Evolutionary conservation across 2,329 filamentous ascomycete species (phyloP).

Genomic region (Sporothrix globosa): DNA sequence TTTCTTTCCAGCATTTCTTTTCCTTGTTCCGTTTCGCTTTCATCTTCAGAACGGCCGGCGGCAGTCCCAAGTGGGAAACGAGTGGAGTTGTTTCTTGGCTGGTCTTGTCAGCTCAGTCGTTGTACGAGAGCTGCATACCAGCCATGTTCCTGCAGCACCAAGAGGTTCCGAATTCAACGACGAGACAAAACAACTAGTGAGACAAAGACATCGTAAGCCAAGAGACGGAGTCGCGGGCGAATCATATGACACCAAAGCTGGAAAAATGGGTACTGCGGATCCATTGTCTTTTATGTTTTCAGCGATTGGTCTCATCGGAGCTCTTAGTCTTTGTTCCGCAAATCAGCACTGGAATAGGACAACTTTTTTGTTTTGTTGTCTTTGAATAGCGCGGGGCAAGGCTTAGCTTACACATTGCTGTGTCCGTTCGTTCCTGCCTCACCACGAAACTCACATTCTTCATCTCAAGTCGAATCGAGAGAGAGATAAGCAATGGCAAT

Average conservation of each 20-base stretch:
- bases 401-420: slow-evolving; percentile 1
- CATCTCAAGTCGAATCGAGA: background rate
- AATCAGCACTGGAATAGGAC: background rate
- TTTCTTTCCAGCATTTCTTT: background rate
- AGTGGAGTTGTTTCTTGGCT: background rate
- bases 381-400: background rate
- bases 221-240: slow-evolving; percentile 5
- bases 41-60: background rate
- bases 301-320: slow-evolving; percentile 12
- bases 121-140: background rate
- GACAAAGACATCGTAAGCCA: slow-evolving; percentile 20
- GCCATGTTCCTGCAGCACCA: background rate
- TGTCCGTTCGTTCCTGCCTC: background rate
- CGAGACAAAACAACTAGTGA: background rate
- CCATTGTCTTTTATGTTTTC: slow-evolving; percentile 16
- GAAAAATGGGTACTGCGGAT: background rate
- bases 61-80: background rate
- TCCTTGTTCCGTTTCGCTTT: background rate
- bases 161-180: background rate
- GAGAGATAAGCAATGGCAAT: background rate
- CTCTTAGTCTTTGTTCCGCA: slow-evolving; percentile 1
- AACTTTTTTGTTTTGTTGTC: background rate
- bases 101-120: background rate
- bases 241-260: slow-evolving; percentile 15
- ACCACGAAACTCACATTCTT: background rate